Conservation (phyloP, 345 rosid genomes). For the Firmiana major region DNA sequence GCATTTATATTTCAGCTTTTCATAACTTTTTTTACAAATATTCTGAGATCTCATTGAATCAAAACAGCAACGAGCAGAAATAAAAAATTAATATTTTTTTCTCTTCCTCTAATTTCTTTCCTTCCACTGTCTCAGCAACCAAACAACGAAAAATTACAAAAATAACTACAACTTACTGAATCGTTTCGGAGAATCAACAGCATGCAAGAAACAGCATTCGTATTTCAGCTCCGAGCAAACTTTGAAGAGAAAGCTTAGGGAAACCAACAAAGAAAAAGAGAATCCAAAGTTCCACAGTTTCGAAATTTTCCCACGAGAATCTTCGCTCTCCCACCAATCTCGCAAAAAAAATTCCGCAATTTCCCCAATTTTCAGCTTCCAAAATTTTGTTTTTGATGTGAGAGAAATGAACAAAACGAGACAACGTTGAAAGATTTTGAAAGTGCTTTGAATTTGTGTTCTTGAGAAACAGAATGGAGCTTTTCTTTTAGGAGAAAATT, state of each 20-base stretch:
- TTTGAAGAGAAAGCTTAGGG: background rate
- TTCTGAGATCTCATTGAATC: background rate
- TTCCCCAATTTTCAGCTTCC: background rate
- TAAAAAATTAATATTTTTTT: background rate
- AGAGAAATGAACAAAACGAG: background rate
- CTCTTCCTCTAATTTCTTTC: background rate
- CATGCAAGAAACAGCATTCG: background rate
- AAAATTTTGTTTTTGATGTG: background rate
- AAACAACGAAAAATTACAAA: background rate
- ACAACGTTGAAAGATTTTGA: background rate
- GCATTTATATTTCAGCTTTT: background rate
- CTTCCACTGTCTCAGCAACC: background rate
- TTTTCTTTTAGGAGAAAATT: background rate
- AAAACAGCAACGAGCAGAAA: background rate
- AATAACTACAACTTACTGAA: background rate
- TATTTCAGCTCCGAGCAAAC: background rate
- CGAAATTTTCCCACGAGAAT: conserved; percentile 1
- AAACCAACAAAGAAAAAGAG: background rate
- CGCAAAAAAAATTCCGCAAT: background rate
- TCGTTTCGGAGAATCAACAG: background rate
- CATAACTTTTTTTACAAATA: background rate
- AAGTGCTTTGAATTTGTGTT: background rate
- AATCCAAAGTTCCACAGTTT: background rate
- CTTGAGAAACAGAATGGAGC: background rate
- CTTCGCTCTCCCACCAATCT: conserved; percentile 1